Percentiles rank a stretch among this genome's conserved stretches.
Evolutionary conservation across 129 eudicot genomes (phyloP).

Genomic region (Flaveria bidentis): DNA sequence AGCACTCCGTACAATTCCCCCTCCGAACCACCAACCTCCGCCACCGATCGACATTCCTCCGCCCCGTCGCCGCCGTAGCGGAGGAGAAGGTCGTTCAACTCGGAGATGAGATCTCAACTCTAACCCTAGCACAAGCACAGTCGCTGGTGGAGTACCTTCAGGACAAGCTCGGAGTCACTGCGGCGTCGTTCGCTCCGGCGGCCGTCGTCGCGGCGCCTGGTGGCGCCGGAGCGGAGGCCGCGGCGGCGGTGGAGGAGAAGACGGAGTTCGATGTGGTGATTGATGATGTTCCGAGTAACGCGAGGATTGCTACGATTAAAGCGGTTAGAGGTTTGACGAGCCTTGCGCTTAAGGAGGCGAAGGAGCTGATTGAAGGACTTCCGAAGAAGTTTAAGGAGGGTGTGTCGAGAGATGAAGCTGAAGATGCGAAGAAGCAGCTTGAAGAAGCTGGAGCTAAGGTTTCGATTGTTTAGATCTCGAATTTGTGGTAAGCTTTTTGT

Average conservation of each 20-base stretch:
- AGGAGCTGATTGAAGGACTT: conserved; percentile 80
- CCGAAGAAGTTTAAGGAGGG: conserved; percentile 94
- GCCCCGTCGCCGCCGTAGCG: conserved; percentile 73
- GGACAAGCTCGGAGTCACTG: conserved; percentile 79
- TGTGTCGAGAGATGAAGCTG: conserved; percentile 79
- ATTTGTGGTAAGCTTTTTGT: conserved; percentile 17
- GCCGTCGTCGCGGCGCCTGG: conserved; percentile 62
- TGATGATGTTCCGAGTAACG: conserved; percentile 83
- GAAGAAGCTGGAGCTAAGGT: conserved; percentile 95
- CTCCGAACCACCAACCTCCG: conserved; percentile 37
- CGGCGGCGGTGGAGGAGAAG: conserved; percentile 74
- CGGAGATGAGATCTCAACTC: conserved; percentile 62
- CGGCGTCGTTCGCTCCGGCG: conserved; percentile 70
- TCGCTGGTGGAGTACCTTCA: conserved; percentile 77
- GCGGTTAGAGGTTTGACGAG: conserved; percentile 83
- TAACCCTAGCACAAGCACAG: conserved; percentile 73
- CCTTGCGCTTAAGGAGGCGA: conserved; percentile 81
- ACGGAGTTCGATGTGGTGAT: conserved; percentile 84
- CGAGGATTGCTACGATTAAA: conserved; percentile 83
- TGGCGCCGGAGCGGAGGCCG: conserved; percentile 55
- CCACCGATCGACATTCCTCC: conserved; percentile 55
- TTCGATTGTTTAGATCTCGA: conserved; percentile 45
- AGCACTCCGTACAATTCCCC: conserved; percentile 42
- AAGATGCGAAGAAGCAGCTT: conserved; percentile 88
- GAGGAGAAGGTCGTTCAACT: conserved; percentile 63